Conservation (phyloP, 2,329 filamentous ascomycete genomes). For the Aspergillus nomiae region DNA sequence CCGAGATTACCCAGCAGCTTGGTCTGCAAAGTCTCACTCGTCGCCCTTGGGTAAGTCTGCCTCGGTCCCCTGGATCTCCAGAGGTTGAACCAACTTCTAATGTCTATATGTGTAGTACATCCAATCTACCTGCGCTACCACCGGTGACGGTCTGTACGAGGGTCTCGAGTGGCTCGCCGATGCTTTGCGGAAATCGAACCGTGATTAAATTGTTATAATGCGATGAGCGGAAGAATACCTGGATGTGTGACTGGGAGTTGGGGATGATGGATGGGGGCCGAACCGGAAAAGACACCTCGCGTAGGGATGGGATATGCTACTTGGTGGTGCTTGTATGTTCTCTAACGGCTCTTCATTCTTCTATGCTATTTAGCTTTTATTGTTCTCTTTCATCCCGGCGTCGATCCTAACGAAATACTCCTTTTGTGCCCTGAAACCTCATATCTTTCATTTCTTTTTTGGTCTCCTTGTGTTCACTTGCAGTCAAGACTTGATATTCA, state of each 20-base stretch:
- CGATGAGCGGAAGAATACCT: conserved; percentile 37
- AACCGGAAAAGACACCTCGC: conserved; percentile 33
- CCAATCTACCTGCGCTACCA: conserved; percentile 98
- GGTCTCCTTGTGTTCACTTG: conserved; percentile 14
- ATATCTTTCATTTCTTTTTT: conserved; percentile 25
- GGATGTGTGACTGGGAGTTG: conserved; percentile 40
- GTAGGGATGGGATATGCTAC: conserved; percentile 34
- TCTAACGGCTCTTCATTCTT: conserved; percentile 42
- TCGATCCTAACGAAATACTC: conserved; percentile 30
- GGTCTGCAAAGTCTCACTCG: conserved; percentile 98
- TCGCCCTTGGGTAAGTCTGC: conserved; percentile 87
- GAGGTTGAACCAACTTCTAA: conserved; percentile 21
- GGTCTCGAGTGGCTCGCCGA: conserved; percentile 92
- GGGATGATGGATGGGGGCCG: conserved; percentile 38
- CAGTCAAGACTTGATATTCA: conserved; percentile 18
- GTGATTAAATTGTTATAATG: conserved; percentile 46
- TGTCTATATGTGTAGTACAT: conserved; percentile 69
- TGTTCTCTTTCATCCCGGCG: conserved; percentile 39
- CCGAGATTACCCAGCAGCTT: conserved; percentile 99
- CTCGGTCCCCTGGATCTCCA: conserved; percentile 3
- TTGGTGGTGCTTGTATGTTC: conserved; percentile 38
- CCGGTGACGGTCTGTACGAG: conserved; percentile 98
- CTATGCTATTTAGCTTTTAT: conserved; percentile 45
- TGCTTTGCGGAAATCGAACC: conserved; percentile 72
- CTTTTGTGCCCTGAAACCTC: conserved; percentile 26